phyloP scores from a whole-genome alignment of 2,329 filamentous ascomycete species.

The Fusarium redolens region DNA sequence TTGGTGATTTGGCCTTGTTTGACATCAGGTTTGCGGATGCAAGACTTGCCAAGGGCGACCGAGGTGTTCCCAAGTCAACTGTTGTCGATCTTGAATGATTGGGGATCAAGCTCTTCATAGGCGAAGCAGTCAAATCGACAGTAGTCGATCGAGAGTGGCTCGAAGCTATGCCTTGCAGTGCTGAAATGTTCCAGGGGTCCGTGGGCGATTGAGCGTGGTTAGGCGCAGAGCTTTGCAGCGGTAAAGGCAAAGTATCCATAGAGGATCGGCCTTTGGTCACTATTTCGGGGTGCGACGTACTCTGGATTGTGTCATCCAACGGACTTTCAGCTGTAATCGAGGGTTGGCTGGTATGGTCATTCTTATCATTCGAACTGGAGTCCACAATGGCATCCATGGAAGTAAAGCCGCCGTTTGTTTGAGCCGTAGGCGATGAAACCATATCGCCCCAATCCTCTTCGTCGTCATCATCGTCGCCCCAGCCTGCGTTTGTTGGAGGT shows the following conservation, averaged over 20 bases:
- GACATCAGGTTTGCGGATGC: conserved; percentile 17
- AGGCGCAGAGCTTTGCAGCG: conserved; percentile 6
- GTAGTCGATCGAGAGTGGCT: conserved; percentile 37
- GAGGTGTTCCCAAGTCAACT: conserved; percentile 23
- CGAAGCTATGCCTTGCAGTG: background rate
- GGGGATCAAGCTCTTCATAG: conserved; percentile 11
- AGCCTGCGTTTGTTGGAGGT: conserved; percentile 32
- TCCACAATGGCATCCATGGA: conserved; percentile 34
- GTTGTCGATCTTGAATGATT: conserved; percentile 32
- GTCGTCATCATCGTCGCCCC: conserved; percentile 50
- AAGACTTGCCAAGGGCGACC: conserved; percentile 23
- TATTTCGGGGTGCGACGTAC: background rate
- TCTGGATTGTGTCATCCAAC: conserved; percentile 3
- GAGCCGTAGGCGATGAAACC: conserved; percentile 54
- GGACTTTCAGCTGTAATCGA: conserved; percentile 15
- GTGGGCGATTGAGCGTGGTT: background rate
- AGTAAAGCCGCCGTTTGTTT: conserved; percentile 30
- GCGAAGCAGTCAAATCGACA: conserved; percentile 19
- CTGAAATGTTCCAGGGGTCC: background rate
- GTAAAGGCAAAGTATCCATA: conserved; percentile 6
- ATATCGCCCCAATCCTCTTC: conserved; percentile 73
- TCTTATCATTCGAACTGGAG: background rate
- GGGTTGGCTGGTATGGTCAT: conserved; percentile 10
- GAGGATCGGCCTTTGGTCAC: conserved; percentile 19
- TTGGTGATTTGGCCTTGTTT: conserved; percentile 10